Percentiles rank a stretch among this genome's conserved stretches.
Evolutionary conservation across 2,329 filamentous ascomycete species (phyloP).

Genomic region (Periconia digitata): DNA sequence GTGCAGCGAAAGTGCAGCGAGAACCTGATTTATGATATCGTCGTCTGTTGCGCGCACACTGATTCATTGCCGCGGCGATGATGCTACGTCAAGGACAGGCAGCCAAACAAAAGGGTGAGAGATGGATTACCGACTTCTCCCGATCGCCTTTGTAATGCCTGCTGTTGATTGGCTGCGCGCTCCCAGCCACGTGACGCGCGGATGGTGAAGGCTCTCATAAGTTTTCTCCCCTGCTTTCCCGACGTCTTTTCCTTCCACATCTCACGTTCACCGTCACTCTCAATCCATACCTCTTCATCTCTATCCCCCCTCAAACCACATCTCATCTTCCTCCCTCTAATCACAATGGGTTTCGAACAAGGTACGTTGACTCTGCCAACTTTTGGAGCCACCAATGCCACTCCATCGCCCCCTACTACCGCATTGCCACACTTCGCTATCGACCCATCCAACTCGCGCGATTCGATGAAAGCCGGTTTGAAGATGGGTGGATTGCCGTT

Average conservation of each 20-base stretch:
- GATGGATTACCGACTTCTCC: constrained; percentile 9
- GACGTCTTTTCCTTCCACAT: constrained; percentile 22
- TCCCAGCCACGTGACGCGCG: constrained; percentile 7
- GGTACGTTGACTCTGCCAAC: constrained; percentile 38
- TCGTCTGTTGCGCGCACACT: neutral
- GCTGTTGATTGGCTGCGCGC: constrained; percentile 2
- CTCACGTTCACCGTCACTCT: constrained; percentile 15
- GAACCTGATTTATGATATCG: neutral
- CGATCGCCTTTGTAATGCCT: constrained; percentile 7
- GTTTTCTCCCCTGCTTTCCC: constrained; percentile 19
- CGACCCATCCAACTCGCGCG: constrained; percentile 29
- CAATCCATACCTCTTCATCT: constrained; percentile 14
- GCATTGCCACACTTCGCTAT: constrained; percentile 20
- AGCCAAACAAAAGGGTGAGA: neutral
- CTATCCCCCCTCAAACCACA: constrained; percentile 15
- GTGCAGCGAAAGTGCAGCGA: neutral
- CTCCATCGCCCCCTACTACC: constrained; percentile 10
- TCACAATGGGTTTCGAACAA: constrained; percentile 45
- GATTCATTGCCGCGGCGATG: neutral
- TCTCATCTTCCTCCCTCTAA: constrained; percentile 18
- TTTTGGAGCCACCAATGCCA: constrained; percentile 30
- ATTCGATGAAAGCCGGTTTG: constrained; percentile 7
- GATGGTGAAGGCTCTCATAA: constrained; percentile 12
- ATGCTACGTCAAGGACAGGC: neutral
- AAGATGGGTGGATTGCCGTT: constrained; percentile 7